These are phyloP conservation scores for Populus deltoides DNA, from an alignment of 345 rosid genomes.

Conservation along the genomic window DNA sequence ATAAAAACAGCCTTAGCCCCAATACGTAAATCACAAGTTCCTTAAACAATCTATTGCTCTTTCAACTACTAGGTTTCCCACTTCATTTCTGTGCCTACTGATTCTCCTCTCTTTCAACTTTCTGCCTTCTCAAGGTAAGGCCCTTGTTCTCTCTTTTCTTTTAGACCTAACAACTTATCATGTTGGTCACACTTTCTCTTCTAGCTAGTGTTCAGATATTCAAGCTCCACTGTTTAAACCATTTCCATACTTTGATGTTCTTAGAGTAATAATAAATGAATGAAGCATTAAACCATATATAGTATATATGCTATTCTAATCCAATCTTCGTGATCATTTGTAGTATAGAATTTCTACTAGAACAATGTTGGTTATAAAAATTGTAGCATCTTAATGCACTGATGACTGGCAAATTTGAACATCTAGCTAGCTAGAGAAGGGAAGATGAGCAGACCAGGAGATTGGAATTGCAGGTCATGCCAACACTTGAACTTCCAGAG, in stretches of 20 bases:
- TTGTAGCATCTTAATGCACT: background rate
- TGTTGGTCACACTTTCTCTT: background rate
- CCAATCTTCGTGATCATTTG: background rate
- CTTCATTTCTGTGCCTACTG: background rate
- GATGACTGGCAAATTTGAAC: too few relatives aligned
- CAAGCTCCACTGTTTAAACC: background rate
- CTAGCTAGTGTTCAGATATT: background rate
- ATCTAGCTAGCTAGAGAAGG: too few relatives aligned
- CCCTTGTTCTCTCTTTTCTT: background rate
- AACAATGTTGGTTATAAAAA: background rate
- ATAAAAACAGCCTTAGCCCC: slow-evolving; percentile 32
- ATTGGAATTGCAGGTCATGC: slow-evolving; percentile 89
- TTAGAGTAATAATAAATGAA: too few relatives aligned
- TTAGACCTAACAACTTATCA: background rate
- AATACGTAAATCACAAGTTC: slow-evolving; percentile 21
- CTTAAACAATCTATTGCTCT: slow-evolving; percentile 11
- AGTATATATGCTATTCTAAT: too few relatives aligned
- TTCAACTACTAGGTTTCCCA: background rate
- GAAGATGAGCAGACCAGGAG: slow-evolving; percentile 80
- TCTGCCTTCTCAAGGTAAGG: slow-evolving; percentile 6
- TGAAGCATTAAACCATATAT: too few relatives aligned
- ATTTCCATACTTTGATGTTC: too few relatives aligned
- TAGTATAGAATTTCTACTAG: background rate
- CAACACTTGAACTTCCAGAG: slow-evolving; percentile 80
- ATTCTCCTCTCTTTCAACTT: background rate